Evolutionary conservation across 305 asterid species (phyloP).

Genomic region (Fraxinus baroniana): DNA sequence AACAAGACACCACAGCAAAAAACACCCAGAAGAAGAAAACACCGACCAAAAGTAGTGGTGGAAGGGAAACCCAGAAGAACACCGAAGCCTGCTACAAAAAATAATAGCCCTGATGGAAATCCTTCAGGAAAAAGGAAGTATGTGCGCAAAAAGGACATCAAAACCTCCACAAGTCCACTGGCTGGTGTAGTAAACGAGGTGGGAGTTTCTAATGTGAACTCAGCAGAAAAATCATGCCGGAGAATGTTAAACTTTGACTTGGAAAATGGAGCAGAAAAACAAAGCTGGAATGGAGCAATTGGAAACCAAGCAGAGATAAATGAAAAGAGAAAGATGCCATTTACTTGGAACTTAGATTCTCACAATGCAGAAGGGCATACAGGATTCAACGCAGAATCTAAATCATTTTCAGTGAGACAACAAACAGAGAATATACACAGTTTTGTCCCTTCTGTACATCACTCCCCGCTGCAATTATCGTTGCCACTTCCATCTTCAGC

Average conservation of each 20-base stretch:
- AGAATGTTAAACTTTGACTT: conserved; percentile 56
- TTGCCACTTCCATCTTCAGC: conserved; percentile 28
- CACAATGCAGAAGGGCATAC: conserved; percentile 31
- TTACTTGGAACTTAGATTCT: conserved; percentile 42
- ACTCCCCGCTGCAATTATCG: conserved; percentile 30
- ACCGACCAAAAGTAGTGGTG: conserved; percentile 77
- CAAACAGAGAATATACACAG: conserved; percentile 18
- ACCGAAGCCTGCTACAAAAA: conserved; percentile 44
- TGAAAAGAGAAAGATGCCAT: conserved; percentile 34
- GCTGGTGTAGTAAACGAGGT: conserved; percentile 30
- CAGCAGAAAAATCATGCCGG: conserved; percentile 55
- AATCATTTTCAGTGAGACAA: conserved; percentile 31
- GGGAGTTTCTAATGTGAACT: conserved; percentile 30
- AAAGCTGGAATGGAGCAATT: conserved; percentile 26
- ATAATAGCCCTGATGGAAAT: conserved; percentile 35
- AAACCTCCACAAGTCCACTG: conserved; percentile 38
- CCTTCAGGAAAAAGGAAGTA: conserved; percentile 63
- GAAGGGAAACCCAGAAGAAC: conserved; percentile 73
- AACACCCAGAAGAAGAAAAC: conserved; percentile 71
- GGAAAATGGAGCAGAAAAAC: conserved; percentile 38
- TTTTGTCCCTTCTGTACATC: conserved; percentile 22
- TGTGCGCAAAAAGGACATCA: conserved; percentile 41
- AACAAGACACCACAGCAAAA: conserved; percentile 69
- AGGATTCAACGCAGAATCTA: conserved; percentile 28
- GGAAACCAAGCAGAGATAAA: conserved; percentile 35